Evolutionary conservation across 2,329 filamentous ascomycete genomes (phyloP).

Genomic region (Colletotrichum falcatum): DNA sequence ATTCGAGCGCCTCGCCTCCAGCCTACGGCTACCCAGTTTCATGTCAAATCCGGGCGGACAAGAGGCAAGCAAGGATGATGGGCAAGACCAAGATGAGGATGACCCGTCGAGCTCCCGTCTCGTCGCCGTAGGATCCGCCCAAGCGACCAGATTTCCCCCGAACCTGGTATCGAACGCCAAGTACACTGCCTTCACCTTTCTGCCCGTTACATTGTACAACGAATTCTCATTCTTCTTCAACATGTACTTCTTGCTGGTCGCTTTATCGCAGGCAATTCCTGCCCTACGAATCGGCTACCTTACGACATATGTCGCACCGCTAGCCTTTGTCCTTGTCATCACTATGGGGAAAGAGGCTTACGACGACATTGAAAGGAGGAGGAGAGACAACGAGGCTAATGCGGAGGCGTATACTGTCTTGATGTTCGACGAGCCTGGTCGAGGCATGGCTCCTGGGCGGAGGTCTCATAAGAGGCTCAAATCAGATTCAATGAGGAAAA

Average conservation of each 20-base stretch:
- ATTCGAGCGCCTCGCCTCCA: slow-evolving; percentile 61
- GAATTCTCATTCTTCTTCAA: slow-evolving; percentile 99
- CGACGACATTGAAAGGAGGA: slow-evolving; percentile 88
- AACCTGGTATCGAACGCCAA: slow-evolving; percentile 97
- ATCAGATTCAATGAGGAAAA: slow-evolving; percentile 56
- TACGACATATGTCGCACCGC: slow-evolving; percentile 90
- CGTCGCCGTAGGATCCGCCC: slow-evolving; percentile 79
- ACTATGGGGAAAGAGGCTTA: slow-evolving; percentile 96
- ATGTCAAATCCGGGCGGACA: slow-evolving; percentile 59
- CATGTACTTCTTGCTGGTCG: slow-evolving; percentile 97
- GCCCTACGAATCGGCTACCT: slow-evolving; percentile 92
- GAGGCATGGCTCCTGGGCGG: slow-evolving; percentile 47
- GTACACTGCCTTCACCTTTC: slow-evolving; percentile 94
- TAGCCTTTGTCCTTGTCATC: slow-evolving; percentile 91
- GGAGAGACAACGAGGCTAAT: slow-evolving; percentile 93
- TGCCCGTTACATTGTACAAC: slow-evolving; percentile 95
- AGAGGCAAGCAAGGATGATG: slow-evolving; percentile 53
- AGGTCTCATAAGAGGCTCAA: slow-evolving; percentile 60
- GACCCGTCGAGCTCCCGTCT: slow-evolving; percentile 79
- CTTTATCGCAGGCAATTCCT: slow-evolving; percentile 92
- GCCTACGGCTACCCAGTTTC: slow-evolving; percentile 75
- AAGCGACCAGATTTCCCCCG: slow-evolving; percentile 82
- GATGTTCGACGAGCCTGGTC: slow-evolving; percentile 71
- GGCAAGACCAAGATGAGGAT: slow-evolving; percentile 65
- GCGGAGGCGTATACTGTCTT: slow-evolving; percentile 88